These are phyloP conservation scores for Rhizopus microsporus DNA, from an alignment of 371 early-diverging fungal genomes.

Conservation along the genomic window DNA sequence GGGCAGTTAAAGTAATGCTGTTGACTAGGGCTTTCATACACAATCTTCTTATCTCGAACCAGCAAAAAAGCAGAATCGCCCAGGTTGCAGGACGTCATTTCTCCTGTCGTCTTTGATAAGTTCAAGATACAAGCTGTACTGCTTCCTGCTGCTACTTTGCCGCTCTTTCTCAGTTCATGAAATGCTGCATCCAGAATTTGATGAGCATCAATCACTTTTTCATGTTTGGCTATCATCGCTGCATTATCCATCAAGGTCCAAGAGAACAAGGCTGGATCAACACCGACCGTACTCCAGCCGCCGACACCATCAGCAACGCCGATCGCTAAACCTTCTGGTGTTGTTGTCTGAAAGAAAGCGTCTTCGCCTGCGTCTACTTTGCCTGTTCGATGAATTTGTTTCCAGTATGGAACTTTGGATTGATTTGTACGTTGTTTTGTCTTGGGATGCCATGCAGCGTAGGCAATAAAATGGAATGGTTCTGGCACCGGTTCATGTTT, in stretches of 20 bases:
- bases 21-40: conserved; percentile 67
- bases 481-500: conserved; percentile 2
- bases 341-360: conserved; percentile 67
- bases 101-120: conserved; percentile 63
- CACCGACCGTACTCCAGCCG: conserved; percentile 66
- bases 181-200: conserved; percentile 64
- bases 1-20: conserved; percentile 78
- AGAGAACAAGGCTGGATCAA: conserved; percentile 63
- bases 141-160: conserved; percentile 67
- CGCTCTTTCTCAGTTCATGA: conserved; percentile 52
- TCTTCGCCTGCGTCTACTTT: conserved; percentile 77
- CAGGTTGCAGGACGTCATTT: conserved; percentile 62
- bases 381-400: conserved; percentile 40
- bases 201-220: conserved; percentile 54
- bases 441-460: conserved; percentile 57
- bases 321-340: conserved; percentile 57
- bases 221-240: conserved; percentile 55
- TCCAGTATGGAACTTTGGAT: conserved; percentile 48
- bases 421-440: conserved; percentile 29
- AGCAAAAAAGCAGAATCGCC: conserved; percentile 70
- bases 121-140: conserved; percentile 70
- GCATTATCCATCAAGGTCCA: conserved; percentile 76
- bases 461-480: conserved; percentile 42
- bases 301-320: conserved; percentile 76
- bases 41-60: conserved; percentile 59